These are phyloP conservation scores for Picea abies DNA, from an alignment of 83 land plant species.

Conservation along the genomic window DNA sequence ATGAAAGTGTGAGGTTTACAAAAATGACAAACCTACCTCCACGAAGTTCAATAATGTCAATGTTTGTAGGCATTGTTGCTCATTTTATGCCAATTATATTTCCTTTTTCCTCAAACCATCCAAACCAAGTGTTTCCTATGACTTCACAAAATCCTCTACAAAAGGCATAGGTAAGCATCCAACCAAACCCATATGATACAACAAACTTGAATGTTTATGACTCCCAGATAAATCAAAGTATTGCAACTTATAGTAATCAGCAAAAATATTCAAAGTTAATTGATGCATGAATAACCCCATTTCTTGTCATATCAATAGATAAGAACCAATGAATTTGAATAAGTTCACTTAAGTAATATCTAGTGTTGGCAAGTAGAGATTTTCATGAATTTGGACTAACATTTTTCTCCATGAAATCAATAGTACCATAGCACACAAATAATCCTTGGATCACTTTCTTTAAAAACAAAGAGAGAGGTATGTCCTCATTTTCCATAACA, in stretches of 20 bases:
- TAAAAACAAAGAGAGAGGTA: constrained; percentile 23
- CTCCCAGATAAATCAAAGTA: constrained; percentile 19
- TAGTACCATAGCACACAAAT: constrained; percentile 20
- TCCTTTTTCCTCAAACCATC: background rate
- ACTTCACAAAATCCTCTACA: constrained; percentile 13
- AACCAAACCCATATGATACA: constrained; percentile 26
- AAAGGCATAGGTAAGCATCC: constrained; percentile 2
- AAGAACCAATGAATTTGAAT: constrained; percentile 8
- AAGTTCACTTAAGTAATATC: background rate
- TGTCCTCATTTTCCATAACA: background rate
- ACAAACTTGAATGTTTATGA: constrained; percentile 32
- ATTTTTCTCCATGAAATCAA: constrained; percentile 6
- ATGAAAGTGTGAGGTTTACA: constrained; percentile 30
- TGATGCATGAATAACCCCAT: constrained; percentile 16
- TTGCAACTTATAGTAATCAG: constrained; percentile 17
- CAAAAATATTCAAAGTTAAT: constrained; percentile 21
- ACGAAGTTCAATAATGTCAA: constrained; percentile 6
- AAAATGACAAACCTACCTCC: constrained; percentile 14
- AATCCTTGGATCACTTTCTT: constrained; percentile 16
- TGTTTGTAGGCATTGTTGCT: constrained; percentile 11
- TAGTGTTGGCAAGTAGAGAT: background rate
- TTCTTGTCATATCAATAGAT: constrained; percentile 40
- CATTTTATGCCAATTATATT: constrained; percentile 18
- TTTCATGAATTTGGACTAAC: background rate
- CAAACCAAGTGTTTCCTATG: background rate